Evolutionary conservation across 129 eudicot genomes (phyloP).

Genomic region (Smallanthus sonchifolius): DNA sequence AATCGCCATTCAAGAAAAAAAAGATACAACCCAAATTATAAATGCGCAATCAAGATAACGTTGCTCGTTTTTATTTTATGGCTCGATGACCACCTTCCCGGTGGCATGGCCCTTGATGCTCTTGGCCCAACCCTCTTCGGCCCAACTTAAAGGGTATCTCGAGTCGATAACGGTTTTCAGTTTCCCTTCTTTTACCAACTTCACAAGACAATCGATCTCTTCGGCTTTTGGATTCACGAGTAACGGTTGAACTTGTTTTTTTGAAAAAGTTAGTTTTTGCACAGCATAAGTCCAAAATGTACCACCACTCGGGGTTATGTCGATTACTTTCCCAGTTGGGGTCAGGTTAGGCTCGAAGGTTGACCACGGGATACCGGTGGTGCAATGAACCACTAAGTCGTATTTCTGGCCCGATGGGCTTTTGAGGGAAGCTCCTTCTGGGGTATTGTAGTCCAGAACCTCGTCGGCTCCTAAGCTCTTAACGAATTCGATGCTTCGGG

Average conservation of each 20-base stretch:
- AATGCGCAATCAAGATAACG: not conserved
- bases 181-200: conserved; percentile 69
- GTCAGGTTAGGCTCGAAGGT: conserved; percentile 52
- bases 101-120: conserved; percentile 77
- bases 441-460: conserved; percentile 64
- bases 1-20: not conserved
- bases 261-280: conserved; percentile 58
- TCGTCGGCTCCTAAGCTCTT: conserved; percentile 71
- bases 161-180: conserved; percentile 63
- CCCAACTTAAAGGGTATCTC: conserved; percentile 48
- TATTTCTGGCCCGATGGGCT: conserved; percentile 72
- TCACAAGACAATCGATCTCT: conserved; percentile 43
- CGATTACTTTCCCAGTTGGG: conserved; percentile 54
- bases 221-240: conserved; percentile 40
- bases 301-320: conserved; percentile 43
- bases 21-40: not conserved
- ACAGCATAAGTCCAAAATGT: conserved; percentile 48
- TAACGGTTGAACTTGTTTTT: conserved; percentile 58
- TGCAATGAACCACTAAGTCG: conserved; percentile 52
- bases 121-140: conserved; percentile 76
- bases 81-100: conserved; percentile 74
- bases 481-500: conserved; percentile 62
- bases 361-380: conserved; percentile 61
- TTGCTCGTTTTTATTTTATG: not conserved
- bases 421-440: conserved; percentile 64